Conservation (phyloP, 1,284 basidiomycete genomes). For the Macrocybe sp. region DNA sequence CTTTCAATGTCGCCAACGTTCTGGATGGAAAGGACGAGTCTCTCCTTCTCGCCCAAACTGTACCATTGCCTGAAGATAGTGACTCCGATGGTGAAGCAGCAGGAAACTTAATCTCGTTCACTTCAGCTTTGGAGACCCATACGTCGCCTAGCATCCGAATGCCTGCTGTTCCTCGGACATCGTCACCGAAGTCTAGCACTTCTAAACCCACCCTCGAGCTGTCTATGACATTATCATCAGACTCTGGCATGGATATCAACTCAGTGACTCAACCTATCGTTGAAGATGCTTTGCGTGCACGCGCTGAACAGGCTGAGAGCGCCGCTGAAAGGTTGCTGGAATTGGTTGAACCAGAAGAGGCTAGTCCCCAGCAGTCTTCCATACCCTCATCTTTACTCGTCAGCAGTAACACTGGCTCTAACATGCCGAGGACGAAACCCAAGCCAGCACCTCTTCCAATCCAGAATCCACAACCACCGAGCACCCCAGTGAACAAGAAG, state of each 20-base stretch:
- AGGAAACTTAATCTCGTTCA: constrained; percentile 65
- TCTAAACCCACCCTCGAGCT: constrained; percentile 39
- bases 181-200: constrained; percentile 49
- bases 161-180: constrained; percentile 30
- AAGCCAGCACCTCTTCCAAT: constrained; percentile 28
- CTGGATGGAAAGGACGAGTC: constrained; percentile 49
- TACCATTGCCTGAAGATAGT: constrained; percentile 69
- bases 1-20: constrained; percentile 34
- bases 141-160: constrained; percentile 23
- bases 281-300: constrained; percentile 78
- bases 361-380: constrained; percentile 42
- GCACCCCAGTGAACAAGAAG: constrained; percentile 60
- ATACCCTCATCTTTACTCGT: constrained; percentile 54
- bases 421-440: constrained; percentile 34
- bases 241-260: constrained; percentile 37
- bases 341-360: constrained; percentile 71
- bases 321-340: constrained; percentile 80
- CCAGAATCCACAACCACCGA: constrained; percentile 31
- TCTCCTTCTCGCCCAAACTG: constrained; percentile 61
- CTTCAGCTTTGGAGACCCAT: constrained; percentile 57
- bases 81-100: constrained; percentile 57
- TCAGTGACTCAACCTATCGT: constrained; percentile 48
- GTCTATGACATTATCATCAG: constrained; percentile 54
- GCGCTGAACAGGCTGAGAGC: constrained; percentile 85
- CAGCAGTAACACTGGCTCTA: constrained; percentile 31